Evolutionary conservation across 139 green algal species (phyloP), one percentile per base, ranked within the genome.

Genomic region (Trebouxia sp.): DNA sequence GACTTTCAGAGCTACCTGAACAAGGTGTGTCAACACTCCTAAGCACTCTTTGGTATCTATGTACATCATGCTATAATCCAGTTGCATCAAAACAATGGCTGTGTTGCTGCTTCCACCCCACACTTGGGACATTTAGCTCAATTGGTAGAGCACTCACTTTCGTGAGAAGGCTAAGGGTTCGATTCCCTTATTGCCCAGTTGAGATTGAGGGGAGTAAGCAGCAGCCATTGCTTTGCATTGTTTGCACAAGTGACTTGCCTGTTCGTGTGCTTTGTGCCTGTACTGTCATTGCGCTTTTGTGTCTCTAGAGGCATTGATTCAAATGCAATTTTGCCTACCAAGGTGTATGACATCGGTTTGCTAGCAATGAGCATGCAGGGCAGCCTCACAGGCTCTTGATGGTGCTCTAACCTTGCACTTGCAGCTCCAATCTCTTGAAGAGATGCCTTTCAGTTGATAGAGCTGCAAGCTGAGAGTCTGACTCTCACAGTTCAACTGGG

Each of bases 1-100:
- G 81, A 97, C 86, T 92, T 91, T 43, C 38, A 65, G 0, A 35
- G 47, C 28, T 56, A 95, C 62, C 75, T 96, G 3, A 90, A 91
- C 78, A 89, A 90, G 58, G 62, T 92, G 32, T 41, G 17, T 38
- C 37, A 20, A 28, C 66, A 76, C 12, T 38, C n/a, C n/a, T n/a
- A n/a, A n/a, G n/a, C n/a, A n/a, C n/a, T n/a, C n/a, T n/a, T n/a
- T n/a, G n/a, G n/a, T n/a, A n/a, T n/a, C n/a, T n/a, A n/a, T n/a
- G n/a, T n/a, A n/a, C n/a, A n/a, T n/a, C n/a, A n/a, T n/a, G n/a
- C n/a, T n/a, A n/a, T n/a, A n/a, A n/a, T n/a, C n/a, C n/a, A n/a
- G n/a, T n/a, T n/a, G n/a, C n/a, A n/a, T n/a, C n/a, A n/a, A n/a
- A n/a, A n/a, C 62, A 72, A 45, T 72, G 62, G 62, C 62, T 72